Conservation (phyloP, 176 grass and related monocot species). For the Rhynchospora breviuscula region DNA sequence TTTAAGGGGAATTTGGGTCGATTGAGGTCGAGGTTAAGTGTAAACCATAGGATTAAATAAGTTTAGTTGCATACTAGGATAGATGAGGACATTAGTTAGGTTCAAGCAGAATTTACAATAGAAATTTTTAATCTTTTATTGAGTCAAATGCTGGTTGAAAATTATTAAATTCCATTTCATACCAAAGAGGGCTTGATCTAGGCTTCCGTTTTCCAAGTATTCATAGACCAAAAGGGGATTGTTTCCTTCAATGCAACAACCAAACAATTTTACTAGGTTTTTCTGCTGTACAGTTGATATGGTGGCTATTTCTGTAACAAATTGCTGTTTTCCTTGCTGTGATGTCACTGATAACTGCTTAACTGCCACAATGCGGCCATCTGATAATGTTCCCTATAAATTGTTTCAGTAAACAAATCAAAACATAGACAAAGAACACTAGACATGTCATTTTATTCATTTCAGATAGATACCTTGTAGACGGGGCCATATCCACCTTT, state of each 20-base stretch:
- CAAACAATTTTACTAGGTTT: slow-evolving; percentile 54
- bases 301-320: slow-evolving; percentile 42
- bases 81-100: neutral
- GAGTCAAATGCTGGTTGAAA: neutral
- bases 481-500: slow-evolving; percentile 79
- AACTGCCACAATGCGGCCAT: slow-evolving; percentile 37
- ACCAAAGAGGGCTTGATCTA: slow-evolving; percentile 44
- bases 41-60: neutral
- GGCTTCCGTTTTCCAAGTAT: slow-evolving; percentile 40
- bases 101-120: neutral
- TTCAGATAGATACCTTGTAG: slow-evolving; percentile 44
- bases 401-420: neutral
- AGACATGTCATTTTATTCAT: neutral
- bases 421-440: neutral
- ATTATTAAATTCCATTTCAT: neutral
- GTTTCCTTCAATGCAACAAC: slow-evolving; percentile 39
- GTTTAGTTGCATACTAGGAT: neutral
- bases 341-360: slow-evolving; percentile 42
- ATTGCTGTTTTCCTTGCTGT: slow-evolving; percentile 38
- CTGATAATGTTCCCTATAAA: slow-evolving; percentile 32
- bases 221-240: slow-evolving; percentile 42
- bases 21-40: neutral
- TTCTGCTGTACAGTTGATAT: slow-evolving; percentile 52
- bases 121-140: neutral
- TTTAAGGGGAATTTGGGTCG: neutral